phyloP scores from a whole-genome alignment of 129 eudicot genomes.

The Gnaphalium uliginosum region DNA sequence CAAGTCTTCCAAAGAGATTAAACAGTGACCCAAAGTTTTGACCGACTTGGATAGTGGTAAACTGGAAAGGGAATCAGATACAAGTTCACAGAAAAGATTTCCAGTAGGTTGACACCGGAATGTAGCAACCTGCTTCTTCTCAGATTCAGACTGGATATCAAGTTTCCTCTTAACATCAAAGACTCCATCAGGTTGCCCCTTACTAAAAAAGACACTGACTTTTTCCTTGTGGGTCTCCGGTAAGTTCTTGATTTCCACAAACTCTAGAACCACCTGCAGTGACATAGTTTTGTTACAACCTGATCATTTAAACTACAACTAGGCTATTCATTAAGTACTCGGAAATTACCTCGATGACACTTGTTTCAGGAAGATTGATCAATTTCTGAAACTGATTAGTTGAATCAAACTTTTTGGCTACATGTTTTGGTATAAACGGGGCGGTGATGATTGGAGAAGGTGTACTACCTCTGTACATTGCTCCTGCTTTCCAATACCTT shows the following conservation, averaged over 20 bases:
- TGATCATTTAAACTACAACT: not conserved
- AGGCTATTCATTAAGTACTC: not conserved
- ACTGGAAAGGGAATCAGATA: constrained; percentile 40
- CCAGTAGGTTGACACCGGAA: constrained; percentile 78
- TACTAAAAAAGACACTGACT: constrained; percentile 55
- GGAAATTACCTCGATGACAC: constrained; percentile 59
- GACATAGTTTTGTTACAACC: not conserved
- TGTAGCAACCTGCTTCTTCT: constrained; percentile 75
- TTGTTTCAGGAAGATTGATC: constrained; percentile 44
- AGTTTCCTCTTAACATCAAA: constrained; percentile 69
- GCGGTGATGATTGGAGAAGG: constrained; percentile 59
- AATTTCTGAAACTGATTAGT: constrained; percentile 31
- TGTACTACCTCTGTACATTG: constrained; percentile 79
- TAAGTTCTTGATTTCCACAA: constrained; percentile 62
- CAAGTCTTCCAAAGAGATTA: constrained; percentile 29
- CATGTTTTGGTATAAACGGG: constrained; percentile 43
- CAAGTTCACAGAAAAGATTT: constrained; percentile 54
- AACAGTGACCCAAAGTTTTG: constrained; percentile 29
- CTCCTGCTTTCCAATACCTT: constrained; percentile 95
- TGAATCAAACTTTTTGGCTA: constrained; percentile 32
- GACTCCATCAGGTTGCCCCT: constrained; percentile 67
- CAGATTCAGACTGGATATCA: constrained; percentile 62
- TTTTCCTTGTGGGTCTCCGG: constrained; percentile 59
- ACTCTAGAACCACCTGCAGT: constrained; percentile 78
- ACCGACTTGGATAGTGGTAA: constrained; percentile 25